Base-by-base conservation (phyloP, 805 yeast genomes). In the Saturnispora bothae region DNA sequence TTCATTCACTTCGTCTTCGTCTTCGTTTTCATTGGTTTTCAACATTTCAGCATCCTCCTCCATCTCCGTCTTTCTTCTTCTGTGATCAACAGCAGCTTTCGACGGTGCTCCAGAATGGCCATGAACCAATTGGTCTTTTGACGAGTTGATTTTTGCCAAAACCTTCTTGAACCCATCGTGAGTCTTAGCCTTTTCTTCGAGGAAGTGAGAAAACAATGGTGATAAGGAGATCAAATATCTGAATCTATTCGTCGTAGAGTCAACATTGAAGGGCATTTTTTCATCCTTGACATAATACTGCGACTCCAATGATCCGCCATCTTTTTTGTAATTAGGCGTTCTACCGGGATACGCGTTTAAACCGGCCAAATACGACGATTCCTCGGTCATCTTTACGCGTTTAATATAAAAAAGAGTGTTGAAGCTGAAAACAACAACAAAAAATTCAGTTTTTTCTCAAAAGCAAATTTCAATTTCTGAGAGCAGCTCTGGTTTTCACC, bases 1-100 rank as follows among this genome's bases (percentile, higher is more conserved):
- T 32, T 40, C 50, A 15, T 48, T 46, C 15, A 48, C 49, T 15
- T 33, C 27, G 19, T 28, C 42, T 3, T 17, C 29, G 8, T 48
- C 49, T 14, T 57, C 62, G 10, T 57, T 59, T 35, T 65, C 68
- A 40, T 71, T 76, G 33, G 79, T 78, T 45, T 75, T 66, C 60
- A 86, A 63, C 41, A 83, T 62, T 50, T 79, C 85, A 1, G 75
- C 84, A 53, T 82, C 88, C 53, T 81, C 92, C 53, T 81, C 88
- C 52, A 75, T 72, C 48, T 80, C 88, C 3, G 84, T 78, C 50
- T 78, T 78, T 43, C 86, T 66, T 51, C 82, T 65, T 49, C 80
- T 67, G 39, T 63, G 65, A 35, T 63, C 65, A 7, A 22, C 25
- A 9, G 15, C 18, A 2, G 27, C 12, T 13, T 25, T 16, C 44